Evolutionary conservation across 2,329 filamentous ascomycete species (phyloP).

Genomic region (Aspergillus sojae): DNA sequence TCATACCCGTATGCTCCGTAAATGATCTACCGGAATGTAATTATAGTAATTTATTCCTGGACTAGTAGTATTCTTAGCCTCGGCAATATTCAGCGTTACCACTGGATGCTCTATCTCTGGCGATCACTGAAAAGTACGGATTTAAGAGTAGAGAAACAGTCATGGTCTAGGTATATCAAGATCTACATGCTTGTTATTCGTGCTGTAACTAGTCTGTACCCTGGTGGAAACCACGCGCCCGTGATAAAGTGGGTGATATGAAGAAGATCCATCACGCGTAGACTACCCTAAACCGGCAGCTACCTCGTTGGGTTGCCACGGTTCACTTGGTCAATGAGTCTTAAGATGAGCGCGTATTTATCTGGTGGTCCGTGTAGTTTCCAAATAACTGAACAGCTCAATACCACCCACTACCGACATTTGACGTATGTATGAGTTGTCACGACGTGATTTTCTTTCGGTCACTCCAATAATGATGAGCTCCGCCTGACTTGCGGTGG

Average conservation of each 20-base stretch:
- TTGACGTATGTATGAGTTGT: slow-evolving; percentile 23
- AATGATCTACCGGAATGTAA: not conserved
- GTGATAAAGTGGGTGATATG: not conserved
- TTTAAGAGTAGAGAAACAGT: not conserved
- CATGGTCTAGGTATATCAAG: not conserved
- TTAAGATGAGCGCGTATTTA: not conserved
- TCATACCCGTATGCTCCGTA: not conserved
- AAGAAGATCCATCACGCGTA: slow-evolving; percentile 4
- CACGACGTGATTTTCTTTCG: slow-evolving; percentile 18
- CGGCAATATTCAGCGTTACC: not conserved
- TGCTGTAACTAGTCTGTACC: not conserved
- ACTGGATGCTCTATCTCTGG: not conserved
- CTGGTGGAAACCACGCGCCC: not conserved
- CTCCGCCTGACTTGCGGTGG: slow-evolving; percentile 26
- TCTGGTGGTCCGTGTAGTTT: not conserved
- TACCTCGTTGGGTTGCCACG: not conserved
- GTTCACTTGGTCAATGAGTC: not conserved
- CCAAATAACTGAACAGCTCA: not conserved
- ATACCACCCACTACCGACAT: not conserved
- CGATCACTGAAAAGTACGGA: no score
- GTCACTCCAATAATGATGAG: slow-evolving; percentile 11
- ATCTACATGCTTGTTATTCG: not conserved
- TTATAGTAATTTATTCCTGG: not conserved
- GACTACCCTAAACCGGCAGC: slow-evolving; percentile 15
- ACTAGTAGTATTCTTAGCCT: not conserved